phyloP scores from a whole-genome alignment of 495 filamentous ascomycete genomes.

The Hypoxylon lenormandii region DNA sequence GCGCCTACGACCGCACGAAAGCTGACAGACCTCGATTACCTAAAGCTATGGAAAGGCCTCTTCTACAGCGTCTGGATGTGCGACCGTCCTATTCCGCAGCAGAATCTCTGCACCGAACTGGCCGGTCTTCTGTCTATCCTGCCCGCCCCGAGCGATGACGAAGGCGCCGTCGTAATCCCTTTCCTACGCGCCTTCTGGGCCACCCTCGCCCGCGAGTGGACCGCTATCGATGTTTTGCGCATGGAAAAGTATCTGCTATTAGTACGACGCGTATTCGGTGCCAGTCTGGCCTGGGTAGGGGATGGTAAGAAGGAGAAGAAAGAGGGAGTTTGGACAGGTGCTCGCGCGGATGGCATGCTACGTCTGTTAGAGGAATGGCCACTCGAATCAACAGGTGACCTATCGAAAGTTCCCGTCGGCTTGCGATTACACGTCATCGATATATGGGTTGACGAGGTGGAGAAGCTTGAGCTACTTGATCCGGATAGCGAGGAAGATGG shows the following conservation, averaged over 20 bases:
- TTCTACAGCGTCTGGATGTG: slow-evolving; percentile 98
- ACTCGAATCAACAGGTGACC: slow-evolving; percentile 56
- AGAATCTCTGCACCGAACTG: slow-evolving; percentile 81
- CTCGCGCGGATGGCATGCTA: slow-evolving; percentile 53
- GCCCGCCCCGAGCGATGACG: slow-evolving; percentile 61
- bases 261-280: slow-evolving; percentile 78
- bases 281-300: slow-evolving; percentile 69
- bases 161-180: slow-evolving; percentile 62
- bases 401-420: slow-evolving; percentile 74
- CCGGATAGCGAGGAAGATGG: slow-evolving; percentile 55
- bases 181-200: slow-evolving; percentile 88
- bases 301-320: slow-evolving; percentile 50
- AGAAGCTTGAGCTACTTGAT: slow-evolving; percentile 70
- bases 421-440: slow-evolving; percentile 89
- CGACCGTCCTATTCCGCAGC: slow-evolving; percentile 87
- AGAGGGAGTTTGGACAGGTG: slow-evolving; percentile 29
- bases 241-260: slow-evolving; percentile 94
- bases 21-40: slow-evolving; percentile 78
- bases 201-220: slow-evolving; percentile 86
- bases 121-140: slow-evolving; percentile 77
- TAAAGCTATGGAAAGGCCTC: slow-evolving; percentile 96
- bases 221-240: slow-evolving; percentile 81
- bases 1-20: slow-evolving; percentile 62
- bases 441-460: slow-evolving; percentile 88
- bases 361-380: slow-evolving; percentile 60